phyloP scores from a whole-genome alignment of 1,284 basidiomycete genomes.

The Ganoderma sinense region DNA sequence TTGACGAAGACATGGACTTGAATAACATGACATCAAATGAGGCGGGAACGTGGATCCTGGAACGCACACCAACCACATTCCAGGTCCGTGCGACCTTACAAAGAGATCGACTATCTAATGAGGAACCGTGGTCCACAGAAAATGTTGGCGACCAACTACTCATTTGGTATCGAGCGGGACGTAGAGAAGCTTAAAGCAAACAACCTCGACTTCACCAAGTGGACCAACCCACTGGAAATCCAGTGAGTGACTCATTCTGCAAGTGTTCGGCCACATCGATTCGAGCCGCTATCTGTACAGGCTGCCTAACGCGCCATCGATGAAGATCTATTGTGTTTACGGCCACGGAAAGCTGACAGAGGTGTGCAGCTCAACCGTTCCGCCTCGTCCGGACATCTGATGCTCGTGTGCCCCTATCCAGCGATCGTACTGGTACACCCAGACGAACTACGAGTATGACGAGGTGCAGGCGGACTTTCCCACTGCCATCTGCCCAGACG shows the following conservation, averaged over 20 bases:
- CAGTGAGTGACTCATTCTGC: conserved; percentile 51
- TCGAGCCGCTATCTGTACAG: conserved; percentile 44
- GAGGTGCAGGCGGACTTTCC: conserved; percentile 60
- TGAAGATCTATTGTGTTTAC: conserved; percentile 95
- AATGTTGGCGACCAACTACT: conserved; percentile 93
- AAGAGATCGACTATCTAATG: not conserved
- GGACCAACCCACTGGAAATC: conserved; percentile 96
- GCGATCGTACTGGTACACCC: conserved; percentile 78
- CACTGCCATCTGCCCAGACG: conserved; percentile 48
- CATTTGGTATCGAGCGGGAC: conserved; percentile 90
- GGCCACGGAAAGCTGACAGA: conserved; percentile 98
- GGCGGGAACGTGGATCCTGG: conserved; percentile 83
- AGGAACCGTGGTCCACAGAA: conserved; percentile 51
- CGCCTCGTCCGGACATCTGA: not conserved
- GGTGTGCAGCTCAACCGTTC: conserved; percentile 45
- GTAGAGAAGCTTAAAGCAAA: conserved; percentile 71
- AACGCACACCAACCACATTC: conserved; percentile 86
- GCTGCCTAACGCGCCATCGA: conserved; percentile 89
- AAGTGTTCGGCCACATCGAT: not conserved
- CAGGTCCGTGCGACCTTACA: conserved; percentile 56
- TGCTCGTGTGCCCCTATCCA: conserved; percentile 35
- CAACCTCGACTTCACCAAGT: conserved; percentile 79
- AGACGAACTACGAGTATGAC: conserved; percentile 66
- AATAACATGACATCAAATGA: conserved; percentile 85
- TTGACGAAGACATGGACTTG: conserved; percentile 41